These are phyloP conservation scores for Aspergillus ruber DNA, from an alignment of 2,329 filamentous ascomycete genomes.

Conservation along the genomic window DNA sequence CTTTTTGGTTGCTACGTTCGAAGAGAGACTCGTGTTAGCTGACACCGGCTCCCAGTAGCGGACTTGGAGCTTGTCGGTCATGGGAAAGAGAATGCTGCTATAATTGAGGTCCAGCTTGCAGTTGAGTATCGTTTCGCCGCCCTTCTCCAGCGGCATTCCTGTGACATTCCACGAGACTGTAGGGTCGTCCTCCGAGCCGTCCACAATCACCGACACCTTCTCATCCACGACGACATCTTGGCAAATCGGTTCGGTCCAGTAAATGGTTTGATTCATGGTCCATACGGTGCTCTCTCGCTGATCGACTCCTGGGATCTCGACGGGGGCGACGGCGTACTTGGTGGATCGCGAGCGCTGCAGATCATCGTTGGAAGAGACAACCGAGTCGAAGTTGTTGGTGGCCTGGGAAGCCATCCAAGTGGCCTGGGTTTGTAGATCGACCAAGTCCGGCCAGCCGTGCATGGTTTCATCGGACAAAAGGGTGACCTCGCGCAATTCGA, in stretches of 20 bases:
- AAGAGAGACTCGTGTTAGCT: slow-evolving; percentile 5
- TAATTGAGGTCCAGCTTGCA: slow-evolving; percentile 26
- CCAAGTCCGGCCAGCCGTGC: slow-evolving; percentile 23
- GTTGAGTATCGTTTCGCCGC: slow-evolving; percentile 6
- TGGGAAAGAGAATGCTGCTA: slow-evolving; percentile 21
- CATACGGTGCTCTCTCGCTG: slow-evolving; percentile 21
- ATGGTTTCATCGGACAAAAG: slow-evolving; percentile 14
- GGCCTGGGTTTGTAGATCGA: slow-evolving; percentile 22
- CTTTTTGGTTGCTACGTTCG: slow-evolving; percentile 7
- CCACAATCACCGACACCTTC: slow-evolving; percentile 16
- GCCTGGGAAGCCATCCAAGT: slow-evolving; percentile 25
- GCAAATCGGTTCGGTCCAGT: slow-evolving; percentile 24
- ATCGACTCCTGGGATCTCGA: slow-evolving; percentile 22
- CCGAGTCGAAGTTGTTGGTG: slow-evolving; percentile 16
- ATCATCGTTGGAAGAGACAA: slow-evolving; percentile 11
- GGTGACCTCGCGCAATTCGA: slow-evolving; percentile 25
- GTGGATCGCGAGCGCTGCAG: slow-evolving; percentile 20
- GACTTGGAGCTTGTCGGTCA: slow-evolving; percentile 25
- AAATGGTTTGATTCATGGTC: slow-evolving; percentile 27
- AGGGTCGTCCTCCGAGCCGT: slow-evolving; percentile 11
- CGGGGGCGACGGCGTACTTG: slow-evolving; percentile 25
- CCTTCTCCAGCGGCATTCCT: slow-evolving; percentile 16
- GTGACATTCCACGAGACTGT: slow-evolving; percentile 23
- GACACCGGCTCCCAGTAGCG: slow-evolving; percentile 30
- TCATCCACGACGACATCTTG: slow-evolving; percentile 13